phyloP scores from a whole-genome alignment of 176 grass and related monocot species.

The Cymbopogon citratus region DNA sequence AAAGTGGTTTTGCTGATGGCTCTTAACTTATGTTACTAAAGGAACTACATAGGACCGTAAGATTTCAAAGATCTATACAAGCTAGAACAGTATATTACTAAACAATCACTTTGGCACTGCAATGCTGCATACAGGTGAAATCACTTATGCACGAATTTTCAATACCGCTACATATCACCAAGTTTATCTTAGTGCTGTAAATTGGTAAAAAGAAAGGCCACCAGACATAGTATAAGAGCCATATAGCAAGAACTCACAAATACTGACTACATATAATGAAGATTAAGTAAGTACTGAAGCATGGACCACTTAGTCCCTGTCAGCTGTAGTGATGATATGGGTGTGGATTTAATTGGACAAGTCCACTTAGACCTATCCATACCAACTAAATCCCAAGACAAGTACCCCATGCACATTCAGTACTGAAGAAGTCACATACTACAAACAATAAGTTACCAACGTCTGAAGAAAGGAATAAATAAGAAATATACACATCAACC shows the following conservation, averaged over 20 bases:
- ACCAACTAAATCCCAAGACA: neutral
- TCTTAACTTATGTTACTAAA: neutral
- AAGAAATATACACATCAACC: neutral
- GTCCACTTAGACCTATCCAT: neutral
- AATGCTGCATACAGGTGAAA: neutral
- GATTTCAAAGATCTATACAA: neutral
- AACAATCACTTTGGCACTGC: neutral
- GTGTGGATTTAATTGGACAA: neutral
- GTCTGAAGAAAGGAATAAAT: slow-evolving; percentile 7
- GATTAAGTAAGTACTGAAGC: neutral
- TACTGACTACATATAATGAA: neutral
- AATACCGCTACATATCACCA: neutral
- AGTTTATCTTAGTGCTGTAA: neutral
- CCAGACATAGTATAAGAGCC: neutral
- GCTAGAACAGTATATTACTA: neutral
- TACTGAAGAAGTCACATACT: neutral
- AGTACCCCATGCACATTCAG: neutral
- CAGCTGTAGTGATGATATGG: too few species aligned
- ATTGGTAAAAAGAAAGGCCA: neutral
- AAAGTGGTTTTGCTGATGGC: neutral
- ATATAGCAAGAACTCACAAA: slow-evolving; percentile 3
- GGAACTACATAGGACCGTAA: neutral
- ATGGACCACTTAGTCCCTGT: too few species aligned
- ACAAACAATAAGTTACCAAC: neutral
- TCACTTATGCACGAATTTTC: neutral